Percentiles rank a stretch among this genome's conserved stretches.
phyloP scores from a whole-genome alignment of 1,139 yeast genomes.

The Kurtzmaniella quercitrusa region DNA sequence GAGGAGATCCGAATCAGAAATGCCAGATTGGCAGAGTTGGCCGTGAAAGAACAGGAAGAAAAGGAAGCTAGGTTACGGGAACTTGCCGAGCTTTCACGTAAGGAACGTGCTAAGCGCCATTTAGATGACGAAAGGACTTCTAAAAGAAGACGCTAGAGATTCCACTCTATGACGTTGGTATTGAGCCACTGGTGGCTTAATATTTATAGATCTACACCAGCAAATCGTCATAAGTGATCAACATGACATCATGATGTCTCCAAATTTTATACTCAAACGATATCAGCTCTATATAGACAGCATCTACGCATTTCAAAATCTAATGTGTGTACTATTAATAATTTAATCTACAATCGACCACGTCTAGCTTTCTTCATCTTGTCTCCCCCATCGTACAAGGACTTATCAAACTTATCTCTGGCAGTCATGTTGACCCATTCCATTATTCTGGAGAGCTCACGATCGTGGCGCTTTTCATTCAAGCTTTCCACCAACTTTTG shows the following conservation, averaged over 20 bases:
- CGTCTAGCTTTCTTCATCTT: slow-evolving; percentile 19
- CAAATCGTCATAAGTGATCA: neutral
- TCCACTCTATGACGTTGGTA: neutral
- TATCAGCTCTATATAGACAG: neutral
- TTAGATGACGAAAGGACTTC: neutral
- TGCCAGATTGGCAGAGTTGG: slow-evolving; percentile 49
- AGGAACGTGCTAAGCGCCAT: slow-evolving; percentile 13
- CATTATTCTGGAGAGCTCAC: slow-evolving; percentile 42
- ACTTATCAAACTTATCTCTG: slow-evolving; percentile 44
- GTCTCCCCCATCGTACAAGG: slow-evolving; percentile 59
- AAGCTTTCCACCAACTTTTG: slow-evolving; percentile 25
- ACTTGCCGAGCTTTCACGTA: slow-evolving; percentile 57
- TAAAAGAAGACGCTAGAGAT: slow-evolving; percentile 1
- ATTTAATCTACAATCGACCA: neutral
- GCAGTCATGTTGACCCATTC: slow-evolving; percentile 66
- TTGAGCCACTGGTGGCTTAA: neutral
- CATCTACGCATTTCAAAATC: neutral
- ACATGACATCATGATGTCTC: too few relatives aligned
- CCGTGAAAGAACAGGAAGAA: slow-evolving; percentile 51
- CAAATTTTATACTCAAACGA: neutral
- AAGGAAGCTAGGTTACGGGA: slow-evolving; percentile 57
- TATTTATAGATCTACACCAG: neutral
- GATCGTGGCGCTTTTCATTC: slow-evolving; percentile 26
- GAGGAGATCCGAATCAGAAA: slow-evolving; percentile 62
- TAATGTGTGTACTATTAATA: neutral